Base-by-base conservation (phyloP, 768 basidiomycete genomes). In the Boletus subparvulus region DNA sequence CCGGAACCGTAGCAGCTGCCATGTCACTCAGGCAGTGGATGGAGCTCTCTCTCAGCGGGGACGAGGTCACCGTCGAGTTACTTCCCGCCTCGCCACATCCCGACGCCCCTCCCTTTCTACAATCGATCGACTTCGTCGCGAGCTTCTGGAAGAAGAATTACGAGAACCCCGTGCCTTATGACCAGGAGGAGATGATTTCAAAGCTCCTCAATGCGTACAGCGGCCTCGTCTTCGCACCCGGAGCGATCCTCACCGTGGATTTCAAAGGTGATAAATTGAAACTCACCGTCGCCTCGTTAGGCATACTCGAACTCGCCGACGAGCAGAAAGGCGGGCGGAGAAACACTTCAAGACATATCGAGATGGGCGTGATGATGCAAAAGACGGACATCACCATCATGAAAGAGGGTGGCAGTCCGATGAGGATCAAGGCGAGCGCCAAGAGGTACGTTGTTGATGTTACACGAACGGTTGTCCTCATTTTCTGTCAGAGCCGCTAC, bases 361-460 rank as follows among this genome's bases (percentile, higher is more conserved):
- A 72, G 44, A 83, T 83, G 58, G 95, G 94, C 17, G 81, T 98
- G 32, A 58, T 95, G 44, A 94, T 95, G 83, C 87, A 89, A 56
- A 89, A 89, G 71, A 96, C 94, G n/a, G 94, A 97, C 61, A 77
- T 98, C 32, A 91, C 85, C 2, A 84, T 97, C 72, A 76, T 94
- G 74, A 97, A 96, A 72, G 91, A 90, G 1, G 79, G 87, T 0
- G 79, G 83, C 42, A 92, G 88, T 65, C 69, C 78, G 6, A 93
- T 99, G 73, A 95, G 90, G 75, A 78, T 99, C 67, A 98, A 94
- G 75, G 87, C 92, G 30, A 94, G 90, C 61, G 85, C 90, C 3
- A 97, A 90, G 73, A 92, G 90, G 93, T 94, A 48, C 60, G 83
- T 61, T n/a, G 1, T 24, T 17, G 12, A n/a, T 14, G 17, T 46